A percentile compares a stretch with the other conserved stretches of the same genome.
phyloP scores from a whole-genome alignment of 1,284 basidiomycete genomes.

The Papiliotrema terrestris region DNA sequence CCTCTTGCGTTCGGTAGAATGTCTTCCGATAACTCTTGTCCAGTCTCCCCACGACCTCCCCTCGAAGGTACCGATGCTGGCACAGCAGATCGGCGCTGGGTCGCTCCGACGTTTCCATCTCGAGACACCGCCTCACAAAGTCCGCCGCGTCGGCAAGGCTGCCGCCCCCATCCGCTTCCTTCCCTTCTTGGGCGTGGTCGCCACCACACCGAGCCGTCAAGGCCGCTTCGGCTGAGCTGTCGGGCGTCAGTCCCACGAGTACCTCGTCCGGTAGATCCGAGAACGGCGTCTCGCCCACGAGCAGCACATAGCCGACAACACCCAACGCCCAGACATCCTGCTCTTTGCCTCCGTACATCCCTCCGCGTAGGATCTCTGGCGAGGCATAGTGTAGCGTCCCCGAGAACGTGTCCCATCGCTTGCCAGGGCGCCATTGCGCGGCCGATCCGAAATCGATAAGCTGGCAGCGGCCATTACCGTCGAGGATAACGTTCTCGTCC shows the following conservation, averaged over 20 bases:
- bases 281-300: slow-evolving; percentile 94
- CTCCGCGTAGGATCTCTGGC: slow-evolving; percentile 92
- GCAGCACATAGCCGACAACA: slow-evolving; percentile 93
- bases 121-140: slow-evolving; percentile 44
- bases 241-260: slow-evolving; percentile 29
- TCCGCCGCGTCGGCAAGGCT: slow-evolving; percentile 44
- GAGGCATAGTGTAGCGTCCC: slow-evolving; percentile 90
- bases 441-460: slow-evolving; percentile 87
- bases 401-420: slow-evolving; percentile 89
- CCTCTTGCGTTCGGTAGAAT: slow-evolving; percentile 1
- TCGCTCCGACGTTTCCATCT: slow-evolving; percentile 35
- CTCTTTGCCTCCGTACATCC: slow-evolving; percentile 90
- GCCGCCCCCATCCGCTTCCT: slow-evolving; percentile 45
- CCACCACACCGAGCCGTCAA: slow-evolving; percentile 38
- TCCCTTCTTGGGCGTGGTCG: slow-evolving; percentile 29
- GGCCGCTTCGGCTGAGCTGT: slow-evolving; percentile 29
- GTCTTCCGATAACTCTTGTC: slow-evolving; percentile 7
- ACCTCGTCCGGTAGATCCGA: slow-evolving; percentile 52
- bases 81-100: slow-evolving; percentile 43
- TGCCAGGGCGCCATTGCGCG: slow-evolving; percentile 68
- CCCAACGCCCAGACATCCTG: slow-evolving; percentile 99
- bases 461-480: slow-evolving; percentile 62
- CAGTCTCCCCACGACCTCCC: slow-evolving; percentile 18
- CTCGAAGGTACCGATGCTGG: slow-evolving; percentile 40
- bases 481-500: slow-evolving; percentile 84